Conservation (phyloP, 345 rosid species). For the Barbarea vulgaris region DNA sequence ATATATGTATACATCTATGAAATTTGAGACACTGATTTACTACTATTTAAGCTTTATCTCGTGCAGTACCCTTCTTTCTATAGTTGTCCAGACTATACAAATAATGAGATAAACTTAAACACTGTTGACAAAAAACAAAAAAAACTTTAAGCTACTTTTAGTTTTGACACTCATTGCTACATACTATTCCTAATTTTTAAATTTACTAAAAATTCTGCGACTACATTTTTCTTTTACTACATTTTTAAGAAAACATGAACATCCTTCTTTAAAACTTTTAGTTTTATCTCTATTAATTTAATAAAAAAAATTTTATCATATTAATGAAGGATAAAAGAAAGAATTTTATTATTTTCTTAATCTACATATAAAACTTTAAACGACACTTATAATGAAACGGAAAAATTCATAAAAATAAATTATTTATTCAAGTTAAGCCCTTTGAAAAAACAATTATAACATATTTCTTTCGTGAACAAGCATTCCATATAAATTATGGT, state of each 20-base stretch:
- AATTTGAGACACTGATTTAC: background rate
- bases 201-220: no score
- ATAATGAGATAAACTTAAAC: background rate
- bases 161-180: background rate
- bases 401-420: no score
- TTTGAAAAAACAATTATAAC: background rate
- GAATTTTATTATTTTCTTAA: no score
- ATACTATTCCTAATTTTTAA: background rate
- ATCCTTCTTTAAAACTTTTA: no score
- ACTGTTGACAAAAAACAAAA: background rate
- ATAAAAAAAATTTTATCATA: no score
- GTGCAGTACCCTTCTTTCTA: no score
- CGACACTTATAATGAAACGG: no score
- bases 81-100: background rate
- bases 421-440: background rate
- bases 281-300: no score
- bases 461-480: background rate
- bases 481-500: background rate
- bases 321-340: no score
- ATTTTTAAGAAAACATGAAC: background rate
- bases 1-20: background rate
- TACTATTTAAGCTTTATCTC: background rate
- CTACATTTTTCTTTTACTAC: no score
- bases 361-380: no score
- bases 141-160: background rate